Percentiles rank a stretch among this genome's conserved stretches.
phyloP scores from a whole-genome alignment of 768 basidiomycete species.

The Tylopilus felleus region DNA sequence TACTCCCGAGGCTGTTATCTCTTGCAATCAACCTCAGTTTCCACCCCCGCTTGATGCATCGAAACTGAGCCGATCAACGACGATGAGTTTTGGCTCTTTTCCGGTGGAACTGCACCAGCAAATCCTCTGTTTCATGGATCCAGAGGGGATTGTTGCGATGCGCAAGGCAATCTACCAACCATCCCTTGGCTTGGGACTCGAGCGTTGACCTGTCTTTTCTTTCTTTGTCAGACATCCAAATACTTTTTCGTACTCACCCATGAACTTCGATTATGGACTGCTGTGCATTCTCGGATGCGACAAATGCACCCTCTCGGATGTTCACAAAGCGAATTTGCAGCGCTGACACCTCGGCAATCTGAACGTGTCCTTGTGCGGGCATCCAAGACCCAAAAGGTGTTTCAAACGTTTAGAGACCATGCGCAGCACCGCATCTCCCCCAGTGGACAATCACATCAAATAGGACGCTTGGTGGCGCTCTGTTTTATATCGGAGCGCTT shows the following conservation, averaged over 20 bases:
- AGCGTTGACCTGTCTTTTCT: neutral
- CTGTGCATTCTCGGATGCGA: neutral
- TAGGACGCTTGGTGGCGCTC: neutral
- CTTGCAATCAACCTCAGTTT: neutral
- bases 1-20: neutral
- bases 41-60: neutral
- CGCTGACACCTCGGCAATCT: neutral
- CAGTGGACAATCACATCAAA: neutral
- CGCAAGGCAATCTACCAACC: conserved; percentile 9
- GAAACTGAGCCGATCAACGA: no score
- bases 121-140: conserved; percentile 1
- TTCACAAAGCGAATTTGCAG: conserved; percentile 6
- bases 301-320: conserved; percentile 1
- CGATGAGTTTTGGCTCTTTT: neutral
- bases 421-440: neutral
- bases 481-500: conserved; percentile 10
- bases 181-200: neutral
- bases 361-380: conserved; percentile 10
- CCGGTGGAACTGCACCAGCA: conserved; percentile 6
- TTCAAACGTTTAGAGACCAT: neutral
- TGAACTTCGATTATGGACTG: conserved; percentile 2
- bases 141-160: conserved; percentile 5
- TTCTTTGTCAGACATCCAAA: conserved; percentile 8
- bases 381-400: conserved; percentile 1
- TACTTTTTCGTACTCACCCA: conserved; percentile 1